Percentiles rank a stretch among this genome's conserved stretches.
Conservation (phyloP, 2,329 filamentous ascomycete genomes). For the Chrysoporthe deuterocubensis region DNA sequence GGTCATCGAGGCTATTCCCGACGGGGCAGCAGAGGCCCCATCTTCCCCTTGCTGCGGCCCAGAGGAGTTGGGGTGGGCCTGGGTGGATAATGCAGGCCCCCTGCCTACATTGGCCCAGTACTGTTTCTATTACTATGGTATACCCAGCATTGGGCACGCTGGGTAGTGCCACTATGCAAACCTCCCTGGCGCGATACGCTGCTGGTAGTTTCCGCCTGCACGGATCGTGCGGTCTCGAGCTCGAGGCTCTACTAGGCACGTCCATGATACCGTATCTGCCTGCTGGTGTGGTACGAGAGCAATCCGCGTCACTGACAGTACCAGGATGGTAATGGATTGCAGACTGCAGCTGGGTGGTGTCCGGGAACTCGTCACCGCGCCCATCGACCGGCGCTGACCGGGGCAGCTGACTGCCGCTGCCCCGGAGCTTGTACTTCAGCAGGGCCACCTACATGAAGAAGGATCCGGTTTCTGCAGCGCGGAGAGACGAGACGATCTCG, state of each 20-base stretch:
- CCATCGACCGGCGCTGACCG: background rate
- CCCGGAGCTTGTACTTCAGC: background rate
- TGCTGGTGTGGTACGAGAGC: background rate
- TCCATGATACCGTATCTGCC: background rate
- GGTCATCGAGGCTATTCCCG: conserved; percentile 1
- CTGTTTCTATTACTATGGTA: background rate
- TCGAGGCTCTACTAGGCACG: background rate
- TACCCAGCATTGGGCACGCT: too few relatives aligned
- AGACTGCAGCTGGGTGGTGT: background rate
- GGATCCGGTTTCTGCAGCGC: background rate
- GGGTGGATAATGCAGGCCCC: too few relatives aligned
- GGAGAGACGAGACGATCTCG: background rate
- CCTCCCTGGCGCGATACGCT: background rate
- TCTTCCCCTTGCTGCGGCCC: too few relatives aligned
- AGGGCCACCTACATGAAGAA: background rate
- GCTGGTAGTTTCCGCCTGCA: background rate
- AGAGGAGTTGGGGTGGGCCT: background rate
- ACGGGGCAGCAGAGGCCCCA: background rate
- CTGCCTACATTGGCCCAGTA: background rate
- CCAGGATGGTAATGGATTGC: background rate
- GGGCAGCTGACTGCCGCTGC: background rate
- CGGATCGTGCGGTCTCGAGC: background rate
- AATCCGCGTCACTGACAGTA: background rate
- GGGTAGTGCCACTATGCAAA: background rate
- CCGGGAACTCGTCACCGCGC: background rate